phyloP scores from a whole-genome alignment of 176 grass and related monocot species.

The Carex scoparia region DNA sequence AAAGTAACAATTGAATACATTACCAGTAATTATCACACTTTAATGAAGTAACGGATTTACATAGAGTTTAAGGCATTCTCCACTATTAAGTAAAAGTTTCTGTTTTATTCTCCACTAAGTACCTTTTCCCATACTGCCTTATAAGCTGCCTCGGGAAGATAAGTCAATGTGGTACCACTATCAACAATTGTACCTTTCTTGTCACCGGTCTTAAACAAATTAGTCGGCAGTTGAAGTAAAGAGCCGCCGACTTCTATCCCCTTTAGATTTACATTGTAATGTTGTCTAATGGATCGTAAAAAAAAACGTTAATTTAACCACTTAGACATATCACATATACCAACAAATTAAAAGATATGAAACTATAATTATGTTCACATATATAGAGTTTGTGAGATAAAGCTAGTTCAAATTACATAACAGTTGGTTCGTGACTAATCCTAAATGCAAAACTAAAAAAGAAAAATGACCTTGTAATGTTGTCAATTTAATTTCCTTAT shows the following conservation, averaged over 20 bases:
- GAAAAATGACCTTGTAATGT: neutral
- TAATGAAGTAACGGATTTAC: neutral
- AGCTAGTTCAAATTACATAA: neutral
- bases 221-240: constrained; percentile 48
- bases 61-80: neutral
- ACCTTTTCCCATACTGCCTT: constrained; percentile 43
- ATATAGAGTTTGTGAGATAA: neutral
- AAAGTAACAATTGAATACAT: neutral
- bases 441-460: neutral
- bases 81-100: neutral
- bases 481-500: neutral
- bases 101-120: neutral
- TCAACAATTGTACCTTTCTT: constrained; percentile 83
- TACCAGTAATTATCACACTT: neutral
- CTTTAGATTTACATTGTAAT: constrained; percentile 92
- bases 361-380: neutral
- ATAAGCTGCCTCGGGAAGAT: constrained; percentile 69
- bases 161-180: constrained; percentile 89
- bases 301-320: neutral
- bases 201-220: constrained; percentile 37
- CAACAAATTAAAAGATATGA: neutral
- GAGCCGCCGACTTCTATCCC: constrained; percentile 60
- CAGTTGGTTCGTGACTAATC: neutral
- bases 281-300: constrained; percentile 42
- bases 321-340: constrained; percentile 7